Percentiles rank a stretch among this genome's conserved stretches.
These are phyloP conservation scores for Talaromyces stipitatus DNA, from an alignment of 495 filamentous ascomycete species.

Conservation along the genomic window DNA sequence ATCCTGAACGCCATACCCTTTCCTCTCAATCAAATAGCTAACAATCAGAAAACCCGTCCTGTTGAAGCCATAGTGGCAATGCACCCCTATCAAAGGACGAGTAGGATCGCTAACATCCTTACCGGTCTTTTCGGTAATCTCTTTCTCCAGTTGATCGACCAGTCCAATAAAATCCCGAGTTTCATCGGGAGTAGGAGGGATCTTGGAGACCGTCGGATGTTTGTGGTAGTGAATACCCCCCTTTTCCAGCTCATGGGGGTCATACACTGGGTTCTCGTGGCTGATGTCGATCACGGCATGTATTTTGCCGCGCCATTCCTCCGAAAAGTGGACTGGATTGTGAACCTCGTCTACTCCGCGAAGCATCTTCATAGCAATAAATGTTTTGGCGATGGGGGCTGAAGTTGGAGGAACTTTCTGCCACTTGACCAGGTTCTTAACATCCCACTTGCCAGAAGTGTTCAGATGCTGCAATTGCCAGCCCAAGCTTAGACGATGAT, in stretches of 20 bases:
- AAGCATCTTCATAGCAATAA: slow-evolving; percentile 82
- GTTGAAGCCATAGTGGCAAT: slow-evolving; percentile 95
- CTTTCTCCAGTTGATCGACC: slow-evolving; percentile 57
- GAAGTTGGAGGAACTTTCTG: slow-evolving; percentile 69
- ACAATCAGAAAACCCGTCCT: slow-evolving; percentile 85
- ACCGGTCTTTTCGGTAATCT: slow-evolving; percentile 31
- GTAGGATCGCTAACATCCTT: slow-evolving; percentile 39
- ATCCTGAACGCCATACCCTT: slow-evolving; percentile 61
- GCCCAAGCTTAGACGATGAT: slow-evolving; percentile 66
- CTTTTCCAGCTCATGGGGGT: slow-evolving; percentile 63
- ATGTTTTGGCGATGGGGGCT: slow-evolving; percentile 61
- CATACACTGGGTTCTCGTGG: slow-evolving; percentile 79
- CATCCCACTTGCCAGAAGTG: slow-evolving; percentile 91
- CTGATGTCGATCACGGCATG: slow-evolving; percentile 81
- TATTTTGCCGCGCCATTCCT: slow-evolving; percentile 57
- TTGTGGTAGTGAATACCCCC: slow-evolving; percentile 77
- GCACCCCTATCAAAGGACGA: slow-evolving; percentile 64
- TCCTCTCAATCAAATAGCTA: slow-evolving; percentile 82
- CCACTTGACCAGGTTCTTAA: slow-evolving; percentile 95
- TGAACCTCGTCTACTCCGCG: slow-evolving; percentile 81
- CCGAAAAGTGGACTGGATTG: slow-evolving; percentile 64
- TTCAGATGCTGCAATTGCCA: slow-evolving; percentile 88
- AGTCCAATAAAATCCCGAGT: slow-evolving; percentile 68
- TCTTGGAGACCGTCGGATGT: slow-evolving; percentile 86
- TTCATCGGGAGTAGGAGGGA: slow-evolving; percentile 73